These are phyloP conservation scores for Mortierella sp. DNA, from an alignment of 371 early-diverging fungal genomes.

Conservation along the genomic window DNA sequence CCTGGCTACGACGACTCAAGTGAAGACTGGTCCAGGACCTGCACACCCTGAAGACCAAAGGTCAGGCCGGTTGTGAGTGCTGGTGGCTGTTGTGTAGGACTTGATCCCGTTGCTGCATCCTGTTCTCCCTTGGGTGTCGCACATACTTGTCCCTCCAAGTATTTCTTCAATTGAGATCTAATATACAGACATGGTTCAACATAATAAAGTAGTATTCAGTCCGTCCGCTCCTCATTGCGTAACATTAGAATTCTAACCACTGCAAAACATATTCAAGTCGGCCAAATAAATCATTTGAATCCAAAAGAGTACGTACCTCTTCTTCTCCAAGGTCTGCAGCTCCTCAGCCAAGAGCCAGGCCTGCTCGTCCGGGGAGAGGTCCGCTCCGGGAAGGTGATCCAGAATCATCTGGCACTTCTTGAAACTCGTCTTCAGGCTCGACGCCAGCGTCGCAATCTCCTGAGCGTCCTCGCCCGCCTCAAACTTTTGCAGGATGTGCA, in stretches of 20 bases:
- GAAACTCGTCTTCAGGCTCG: constrained; percentile 52
- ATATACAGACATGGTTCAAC: too few relatives aligned
- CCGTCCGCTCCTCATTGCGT: background rate
- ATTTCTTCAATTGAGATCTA: background rate
- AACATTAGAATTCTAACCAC: background rate
- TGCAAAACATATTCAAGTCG: background rate
- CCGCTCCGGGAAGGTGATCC: constrained; percentile 57
- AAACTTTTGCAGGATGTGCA: constrained; percentile 44
- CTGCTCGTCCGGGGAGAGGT: constrained; percentile 55
- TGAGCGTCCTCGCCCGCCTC: constrained; percentile 53
- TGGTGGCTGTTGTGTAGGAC: background rate
- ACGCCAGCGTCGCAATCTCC: constrained; percentile 48
- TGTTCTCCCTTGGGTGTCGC: background rate
- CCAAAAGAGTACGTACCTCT: constrained; percentile 27
- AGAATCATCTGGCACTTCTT: constrained; percentile 56
- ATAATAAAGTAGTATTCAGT: background rate
- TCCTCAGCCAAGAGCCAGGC: constrained; percentile 43
- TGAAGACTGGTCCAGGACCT: background rate
- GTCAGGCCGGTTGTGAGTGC: background rate
- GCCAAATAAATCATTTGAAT: background rate
- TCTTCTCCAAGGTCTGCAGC: constrained; percentile 30
- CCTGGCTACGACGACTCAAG: too few relatives aligned
- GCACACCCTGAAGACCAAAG: background rate
- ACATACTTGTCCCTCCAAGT: background rate
- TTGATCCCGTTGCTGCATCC: background rate